phyloP scores from a whole-genome alignment of 2,329 filamentous ascomycete genomes.

The Aureobasidium leucospermi region DNA sequence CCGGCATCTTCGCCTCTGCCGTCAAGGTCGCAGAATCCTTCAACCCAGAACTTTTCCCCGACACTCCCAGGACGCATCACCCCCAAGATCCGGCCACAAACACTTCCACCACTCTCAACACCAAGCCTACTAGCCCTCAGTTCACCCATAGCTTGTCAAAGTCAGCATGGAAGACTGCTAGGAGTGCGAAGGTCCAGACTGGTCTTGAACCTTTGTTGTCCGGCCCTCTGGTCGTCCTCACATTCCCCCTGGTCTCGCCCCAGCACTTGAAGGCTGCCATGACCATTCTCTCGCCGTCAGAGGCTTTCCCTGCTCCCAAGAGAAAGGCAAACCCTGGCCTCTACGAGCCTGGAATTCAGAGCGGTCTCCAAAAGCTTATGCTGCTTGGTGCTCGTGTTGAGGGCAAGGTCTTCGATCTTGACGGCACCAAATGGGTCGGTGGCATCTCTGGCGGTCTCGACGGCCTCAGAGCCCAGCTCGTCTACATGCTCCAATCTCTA shows the following conservation, averaged over 20 bases:
- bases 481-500: slow-evolving; percentile 70
- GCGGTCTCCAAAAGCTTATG: slow-evolving; percentile 77
- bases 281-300: slow-evolving; percentile 65
- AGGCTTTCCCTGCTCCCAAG: slow-evolving; percentile 69
- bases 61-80: slow-evolving; percentile 17
- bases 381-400: slow-evolving; percentile 83
- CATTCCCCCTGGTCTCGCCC: slow-evolving; percentile 76
- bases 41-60: slow-evolving; percentile 28
- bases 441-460: slow-evolving; percentile 75
- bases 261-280: slow-evolving; percentile 76
- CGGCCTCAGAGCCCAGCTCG: slow-evolving; percentile 72
- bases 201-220: slow-evolving; percentile 68
- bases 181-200: slow-evolving; percentile 44
- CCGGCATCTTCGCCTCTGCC: slow-evolving; percentile 80
- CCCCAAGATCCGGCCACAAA: slow-evolving; percentile 29
- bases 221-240: slow-evolving; percentile 72
- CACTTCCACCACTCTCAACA: slow-evolving; percentile 26
- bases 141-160: slow-evolving; percentile 55
- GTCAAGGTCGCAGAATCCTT: slow-evolving; percentile 82
- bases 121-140: slow-evolving; percentile 41
- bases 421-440: slow-evolving; percentile 63
- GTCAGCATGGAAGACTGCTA: slow-evolving; percentile 45
- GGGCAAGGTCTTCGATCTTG: slow-evolving; percentile 71
- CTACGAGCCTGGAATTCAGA: slow-evolving; percentile 71
- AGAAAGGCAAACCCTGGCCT: slow-evolving; percentile 71